phyloP scores from a whole-genome alignment of 176 grass and related monocot species.

The Elaeis guineensis region DNA sequence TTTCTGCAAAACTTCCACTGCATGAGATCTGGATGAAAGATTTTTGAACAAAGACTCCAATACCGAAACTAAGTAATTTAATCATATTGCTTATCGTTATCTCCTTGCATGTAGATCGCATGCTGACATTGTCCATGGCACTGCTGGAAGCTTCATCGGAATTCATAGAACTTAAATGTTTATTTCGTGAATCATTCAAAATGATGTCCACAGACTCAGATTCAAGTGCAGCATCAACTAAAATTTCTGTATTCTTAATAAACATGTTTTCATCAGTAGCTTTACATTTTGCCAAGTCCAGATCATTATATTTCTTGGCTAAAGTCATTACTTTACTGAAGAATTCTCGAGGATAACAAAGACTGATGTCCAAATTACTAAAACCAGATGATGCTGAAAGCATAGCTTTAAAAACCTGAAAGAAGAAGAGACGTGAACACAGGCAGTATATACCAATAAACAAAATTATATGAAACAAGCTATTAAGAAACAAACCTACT shows the following conservation, averaged over 20 bases:
- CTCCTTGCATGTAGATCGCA: conserved; percentile 21
- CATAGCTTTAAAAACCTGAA: conserved; percentile 45
- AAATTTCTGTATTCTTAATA: conserved; percentile 23
- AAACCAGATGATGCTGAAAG: conserved; percentile 15
- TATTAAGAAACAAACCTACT: no score
- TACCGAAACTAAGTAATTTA: conserved; percentile 32
- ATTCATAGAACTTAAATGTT: conserved; percentile 8
- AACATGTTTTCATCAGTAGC: conserved; percentile 17
- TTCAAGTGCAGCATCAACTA: conserved; percentile 43
- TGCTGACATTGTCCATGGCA: conserved; percentile 29
- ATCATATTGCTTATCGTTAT: conserved; percentile 21
- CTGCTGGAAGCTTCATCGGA: conserved; percentile 14
- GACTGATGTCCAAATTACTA: conserved; percentile 20
- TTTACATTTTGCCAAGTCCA: conserved; percentile 3
- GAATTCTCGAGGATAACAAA: conserved; percentile 49
- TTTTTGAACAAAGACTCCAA: conserved; percentile 52
- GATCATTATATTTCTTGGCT: conserved; percentile 17
- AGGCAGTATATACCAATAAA: background rate
- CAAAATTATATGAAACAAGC: background rate
- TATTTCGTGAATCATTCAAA: conserved; percentile 39
- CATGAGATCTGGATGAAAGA: conserved; percentile 44
- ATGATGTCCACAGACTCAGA: conserved; percentile 44
- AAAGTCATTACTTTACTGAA: conserved; percentile 40
- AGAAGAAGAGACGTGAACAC: conserved; percentile 2
- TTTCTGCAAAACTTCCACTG: conserved; percentile 29